phyloP scores from a whole-genome alignment of 169 alveolate species.

The Plasmodium inui region DNA sequence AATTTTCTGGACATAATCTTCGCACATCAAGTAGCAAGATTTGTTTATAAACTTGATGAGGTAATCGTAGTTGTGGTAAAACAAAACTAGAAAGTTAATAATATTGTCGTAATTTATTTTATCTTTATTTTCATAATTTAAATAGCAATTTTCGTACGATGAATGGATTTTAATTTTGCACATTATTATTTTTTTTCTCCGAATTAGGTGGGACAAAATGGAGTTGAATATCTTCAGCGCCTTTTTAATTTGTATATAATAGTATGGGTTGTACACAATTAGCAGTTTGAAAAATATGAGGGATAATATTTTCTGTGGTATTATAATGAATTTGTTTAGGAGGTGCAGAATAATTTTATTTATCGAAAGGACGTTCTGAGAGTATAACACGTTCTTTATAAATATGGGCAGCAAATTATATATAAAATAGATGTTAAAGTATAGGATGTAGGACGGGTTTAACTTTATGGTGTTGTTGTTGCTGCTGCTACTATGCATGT shows the following conservation, averaged over 20 bases:
- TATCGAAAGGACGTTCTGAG: constrained; percentile 67
- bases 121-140: constrained; percentile 64
- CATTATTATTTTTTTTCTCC: constrained; percentile 35
- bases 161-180: constrained; percentile 65
- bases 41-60: constrained; percentile 63
- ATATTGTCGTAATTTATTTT: constrained; percentile 64
- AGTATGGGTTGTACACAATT: constrained; percentile 69
- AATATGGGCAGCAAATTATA: constrained; percentile 66
- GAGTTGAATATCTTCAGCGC: constrained; percentile 49
- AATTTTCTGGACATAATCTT: constrained; percentile 40
- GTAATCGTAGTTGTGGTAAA: constrained; percentile 65
- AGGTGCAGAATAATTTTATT: constrained; percentile 56
- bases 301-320: constrained; percentile 62
- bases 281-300: constrained; percentile 59
- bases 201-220: constrained; percentile 21
- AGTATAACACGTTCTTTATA: constrained; percentile 42
- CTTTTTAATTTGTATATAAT: constrained; percentile 63
- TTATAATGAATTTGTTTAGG: constrained; percentile 57
- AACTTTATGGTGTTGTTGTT: constrained; percentile 12
- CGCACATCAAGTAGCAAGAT: constrained; percentile 68
- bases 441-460: constrained; percentile 58
- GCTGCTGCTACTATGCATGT: not conserved
- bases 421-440: constrained; percentile 55
- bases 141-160: constrained; percentile 61
- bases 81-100: constrained; percentile 31